These are phyloP conservation scores for Raffaelea ambrosiae DNA, from an alignment of 2,329 filamentous ascomycete genomes.

Conservation along the genomic window DNA sequence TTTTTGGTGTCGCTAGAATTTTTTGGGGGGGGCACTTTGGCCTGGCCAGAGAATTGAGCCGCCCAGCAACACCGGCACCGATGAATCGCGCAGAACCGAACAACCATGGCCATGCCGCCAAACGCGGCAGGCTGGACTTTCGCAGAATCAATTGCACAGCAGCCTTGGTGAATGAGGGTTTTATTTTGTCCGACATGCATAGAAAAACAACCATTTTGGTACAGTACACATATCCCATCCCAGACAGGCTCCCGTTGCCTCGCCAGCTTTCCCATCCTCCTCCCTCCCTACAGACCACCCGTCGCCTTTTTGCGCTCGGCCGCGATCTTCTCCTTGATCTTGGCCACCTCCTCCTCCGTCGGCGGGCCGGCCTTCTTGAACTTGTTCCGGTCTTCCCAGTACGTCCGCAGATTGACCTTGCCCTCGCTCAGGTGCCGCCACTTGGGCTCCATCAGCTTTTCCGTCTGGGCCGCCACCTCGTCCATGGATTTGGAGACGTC, in stretches of 20 bases:
- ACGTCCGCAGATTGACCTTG: slow-evolving; percentile 29
- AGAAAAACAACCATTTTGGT: no score
- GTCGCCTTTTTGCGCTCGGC: slow-evolving; percentile 15
- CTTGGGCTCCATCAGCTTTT: slow-evolving; percentile 35
- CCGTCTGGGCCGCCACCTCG: slow-evolving; percentile 32
- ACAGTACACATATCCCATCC: slow-evolving; percentile 5
- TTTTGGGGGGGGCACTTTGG: slow-evolving; percentile 1
- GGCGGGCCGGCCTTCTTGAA: not conserved
- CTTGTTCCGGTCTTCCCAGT: slow-evolving; percentile 1
- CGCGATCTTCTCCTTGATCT: slow-evolving; percentile 32
- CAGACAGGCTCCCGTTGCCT: no score
- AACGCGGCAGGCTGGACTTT: no score
- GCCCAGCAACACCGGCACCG: no score
- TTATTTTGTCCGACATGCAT: no score
- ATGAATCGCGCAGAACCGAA: no score
- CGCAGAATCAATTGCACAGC: no score
- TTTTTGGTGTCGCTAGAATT: not conserved
- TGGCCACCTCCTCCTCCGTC: slow-evolving; percentile 35
- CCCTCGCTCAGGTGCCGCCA: slow-evolving; percentile 49
- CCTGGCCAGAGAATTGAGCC: no score
- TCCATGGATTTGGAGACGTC: slow-evolving; percentile 46
- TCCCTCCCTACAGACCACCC: slow-evolving; percentile 14
- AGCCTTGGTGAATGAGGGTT: no score
- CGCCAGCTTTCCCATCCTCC: not conserved
- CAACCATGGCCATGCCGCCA: no score